Base-by-base conservation (phyloP, 164 flowering plant species). In the Sedum album region DNA sequence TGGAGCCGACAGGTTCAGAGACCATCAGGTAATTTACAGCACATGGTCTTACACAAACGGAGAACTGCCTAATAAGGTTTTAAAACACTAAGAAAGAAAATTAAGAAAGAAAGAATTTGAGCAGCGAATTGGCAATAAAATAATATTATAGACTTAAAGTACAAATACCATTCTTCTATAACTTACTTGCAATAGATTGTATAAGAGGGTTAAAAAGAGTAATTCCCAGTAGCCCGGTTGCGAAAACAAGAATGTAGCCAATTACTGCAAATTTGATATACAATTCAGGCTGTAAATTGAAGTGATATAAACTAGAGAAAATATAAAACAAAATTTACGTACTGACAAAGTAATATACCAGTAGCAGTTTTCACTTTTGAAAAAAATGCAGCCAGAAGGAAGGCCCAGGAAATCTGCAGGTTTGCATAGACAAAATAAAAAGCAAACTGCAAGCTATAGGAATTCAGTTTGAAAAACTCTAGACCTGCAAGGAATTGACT, bases 351-450 rank as follows among this genome's bases (percentile, higher is more conserved):
- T 18, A 57, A 30, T 14, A 57, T 18, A 88, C 90, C 93, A 81
- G 84, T 65, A 28, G 89, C 89, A 66, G 90, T 88, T 79, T 79
- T 84, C 31, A 80, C 78, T 39, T 77, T 76, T 51, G 87, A 82
- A 73, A 91, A 90, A 31, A 83, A 13, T 20, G 81, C 75, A 67
- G 97, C 86, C 2, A 75, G 76, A 30, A 91, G 84, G 79, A 94
- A 94, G 23, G 97, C 95, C 66, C 82, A 20, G 20, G 95, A 72
- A 62, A 91, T 76, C 86, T 90, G 97, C 81, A 94, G 76, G 79
- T 88, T 91, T 75, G 85, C 78, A 61, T 82, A 91, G 71, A 91
- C 66, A 76, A 94, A 84, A 69, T 82, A 94, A 73, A 91, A 91
- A 44, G 80, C 90, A 66, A 86, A 81, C 66, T 92, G 99, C 82